A percentile compares a stretch with the other conserved stretches of the same genome.
These are phyloP conservation scores for Termitomyces eurrhizus DNA, from an alignment of 768 basidiomycete species.

Conservation along the genomic window DNA sequence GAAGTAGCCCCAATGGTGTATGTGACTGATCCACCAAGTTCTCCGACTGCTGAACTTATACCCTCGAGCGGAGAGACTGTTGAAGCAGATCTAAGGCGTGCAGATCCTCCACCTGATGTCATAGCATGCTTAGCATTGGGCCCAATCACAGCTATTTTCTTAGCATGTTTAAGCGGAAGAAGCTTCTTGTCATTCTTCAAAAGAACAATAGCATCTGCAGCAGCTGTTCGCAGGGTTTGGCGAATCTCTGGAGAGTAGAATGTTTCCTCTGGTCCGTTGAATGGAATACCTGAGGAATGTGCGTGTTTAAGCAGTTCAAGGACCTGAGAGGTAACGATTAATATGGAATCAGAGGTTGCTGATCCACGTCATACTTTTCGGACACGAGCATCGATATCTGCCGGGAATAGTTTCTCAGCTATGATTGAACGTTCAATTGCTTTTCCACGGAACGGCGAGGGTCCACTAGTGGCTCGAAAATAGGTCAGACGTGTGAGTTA, in stretches of 20 bases:
- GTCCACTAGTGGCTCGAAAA: conserved; percentile 29
- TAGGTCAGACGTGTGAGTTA: conserved; percentile 22
- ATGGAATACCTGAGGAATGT: conserved; percentile 49
- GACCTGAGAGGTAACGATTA: conserved; percentile 27
- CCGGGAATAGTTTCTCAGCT: conserved; percentile 38
- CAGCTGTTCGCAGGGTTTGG: conserved; percentile 44
- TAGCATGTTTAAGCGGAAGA: conserved; percentile 40
- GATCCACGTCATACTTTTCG: conserved; percentile 23
- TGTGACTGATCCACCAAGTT: conserved; percentile 40
- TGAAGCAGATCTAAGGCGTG: conserved; percentile 47
- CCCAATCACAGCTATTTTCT: conserved; percentile 57
- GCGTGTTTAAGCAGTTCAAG: conserved; percentile 45
- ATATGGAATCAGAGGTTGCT: background rate
- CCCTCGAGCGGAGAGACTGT: conserved; percentile 56
- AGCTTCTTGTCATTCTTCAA: conserved; percentile 54
- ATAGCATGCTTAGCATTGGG: conserved; percentile 53
- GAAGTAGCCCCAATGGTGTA: conserved; percentile 41
- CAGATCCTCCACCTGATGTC: conserved; percentile 60
- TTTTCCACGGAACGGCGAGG: conserved; percentile 44
- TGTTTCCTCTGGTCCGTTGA: conserved; percentile 43
- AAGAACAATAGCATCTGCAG: conserved; percentile 53
- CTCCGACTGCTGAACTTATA: conserved; percentile 38
- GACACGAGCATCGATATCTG: conserved; percentile 38
- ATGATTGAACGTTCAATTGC: conserved; percentile 36
- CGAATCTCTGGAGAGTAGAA: conserved; percentile 45